Evolutionary conservation across 176 grass and related monocot species (phyloP).

Genomic region (Oryza rufipogon): DNA sequence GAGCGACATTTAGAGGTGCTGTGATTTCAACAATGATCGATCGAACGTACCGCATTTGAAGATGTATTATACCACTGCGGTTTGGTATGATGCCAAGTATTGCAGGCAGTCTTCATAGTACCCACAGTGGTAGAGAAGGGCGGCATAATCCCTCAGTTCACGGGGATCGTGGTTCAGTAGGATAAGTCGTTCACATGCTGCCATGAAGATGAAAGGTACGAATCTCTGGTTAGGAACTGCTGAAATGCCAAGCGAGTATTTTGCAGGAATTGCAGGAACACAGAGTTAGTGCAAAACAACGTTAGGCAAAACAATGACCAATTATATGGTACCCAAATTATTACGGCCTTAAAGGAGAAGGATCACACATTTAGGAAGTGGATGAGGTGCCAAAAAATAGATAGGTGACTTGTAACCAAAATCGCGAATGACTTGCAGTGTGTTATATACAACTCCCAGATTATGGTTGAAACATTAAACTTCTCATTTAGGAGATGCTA

Average conservation of each 20-base stretch:
- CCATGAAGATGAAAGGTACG: slow-evolving; percentile 31
- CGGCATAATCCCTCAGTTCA: slow-evolving; percentile 85
- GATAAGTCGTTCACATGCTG: slow-evolving; percentile 83
- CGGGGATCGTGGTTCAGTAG: slow-evolving; percentile 47
- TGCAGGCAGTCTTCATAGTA: slow-evolving; percentile 79
- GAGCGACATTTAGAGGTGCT: background rate
- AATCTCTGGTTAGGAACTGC: background rate
- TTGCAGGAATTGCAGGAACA: background rate
- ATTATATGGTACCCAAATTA: background rate
- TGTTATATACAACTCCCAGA: background rate
- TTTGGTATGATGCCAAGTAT: slow-evolving; percentile 62
- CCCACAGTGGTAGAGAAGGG: slow-evolving; percentile 86
- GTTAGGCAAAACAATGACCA: too few relatives aligned
- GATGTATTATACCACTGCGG: slow-evolving; percentile 45
- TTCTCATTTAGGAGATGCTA: background rate
- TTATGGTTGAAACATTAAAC: background rate
- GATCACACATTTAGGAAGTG: background rate
- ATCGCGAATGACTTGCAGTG: background rate
- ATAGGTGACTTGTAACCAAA: background rate
- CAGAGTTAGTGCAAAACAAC: too few relatives aligned
- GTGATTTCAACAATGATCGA: background rate
- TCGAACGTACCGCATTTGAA: slow-evolving; percentile 17
- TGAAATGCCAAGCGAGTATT: background rate
- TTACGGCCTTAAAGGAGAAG: background rate
- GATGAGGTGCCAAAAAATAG: background rate